Conservation (phyloP, 352 stramenopile genomes). For the Pilasporangium apinafurcum region DNA sequence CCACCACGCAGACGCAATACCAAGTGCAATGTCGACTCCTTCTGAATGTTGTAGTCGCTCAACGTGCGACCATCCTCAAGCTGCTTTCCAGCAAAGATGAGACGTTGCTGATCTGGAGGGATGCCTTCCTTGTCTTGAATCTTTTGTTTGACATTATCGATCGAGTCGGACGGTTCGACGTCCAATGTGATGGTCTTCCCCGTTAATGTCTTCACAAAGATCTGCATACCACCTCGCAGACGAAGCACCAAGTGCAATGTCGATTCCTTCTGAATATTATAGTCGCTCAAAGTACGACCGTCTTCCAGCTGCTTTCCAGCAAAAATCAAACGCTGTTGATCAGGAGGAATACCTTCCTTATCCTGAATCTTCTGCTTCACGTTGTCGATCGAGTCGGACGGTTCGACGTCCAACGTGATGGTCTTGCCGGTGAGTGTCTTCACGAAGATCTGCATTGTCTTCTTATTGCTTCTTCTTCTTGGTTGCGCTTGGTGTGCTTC, state of each 20-base stretch:
- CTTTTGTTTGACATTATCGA: constrained; percentile 91
- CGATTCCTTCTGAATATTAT: constrained; percentile 94
- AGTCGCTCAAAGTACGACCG: constrained; percentile 90
- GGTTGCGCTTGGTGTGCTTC: constrained; percentile 1
- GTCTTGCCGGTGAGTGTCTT: constrained; percentile 90
- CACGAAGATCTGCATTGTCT: constrained; percentile 89
- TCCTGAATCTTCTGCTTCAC: constrained; percentile 95
- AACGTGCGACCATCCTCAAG: too few species aligned
- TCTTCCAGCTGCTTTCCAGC: constrained; percentile 94
- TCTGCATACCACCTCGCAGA: constrained; percentile 60
- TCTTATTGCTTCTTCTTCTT: too few species aligned
- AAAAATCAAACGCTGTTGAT: constrained; percentile 95
- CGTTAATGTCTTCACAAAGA: neutral
- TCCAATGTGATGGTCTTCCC: too few species aligned
- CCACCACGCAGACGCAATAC: constrained; percentile 75
- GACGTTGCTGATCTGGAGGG: too few species aligned
- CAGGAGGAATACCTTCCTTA: constrained; percentile 90
- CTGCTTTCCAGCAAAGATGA: too few species aligned
- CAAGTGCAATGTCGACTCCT: constrained; percentile 92
- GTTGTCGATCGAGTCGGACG: constrained; percentile 91
- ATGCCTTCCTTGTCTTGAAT: constrained; percentile 82
- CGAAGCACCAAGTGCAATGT: constrained; percentile 90
- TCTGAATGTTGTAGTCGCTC: constrained; percentile 92
- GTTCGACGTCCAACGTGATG: constrained; percentile 89
- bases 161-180: constrained; percentile 87